phyloP scores from a whole-genome alignment of 164 flowering plant species.

The Houttuynia cordata region DNA sequence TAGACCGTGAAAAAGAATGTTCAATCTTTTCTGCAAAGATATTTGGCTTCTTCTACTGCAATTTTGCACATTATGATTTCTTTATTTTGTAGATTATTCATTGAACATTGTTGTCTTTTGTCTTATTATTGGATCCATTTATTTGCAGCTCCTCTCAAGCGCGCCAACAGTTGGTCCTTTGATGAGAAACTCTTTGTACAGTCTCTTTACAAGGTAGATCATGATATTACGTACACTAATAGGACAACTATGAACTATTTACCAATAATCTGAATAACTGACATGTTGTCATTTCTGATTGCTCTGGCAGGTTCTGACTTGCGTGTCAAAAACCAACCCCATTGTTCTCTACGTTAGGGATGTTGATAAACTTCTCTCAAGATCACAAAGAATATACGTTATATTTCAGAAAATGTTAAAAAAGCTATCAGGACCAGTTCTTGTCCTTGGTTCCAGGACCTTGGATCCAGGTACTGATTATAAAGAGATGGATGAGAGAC shows the following conservation, averaged over 20 bases:
- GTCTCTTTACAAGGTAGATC: slow-evolving; percentile 61
- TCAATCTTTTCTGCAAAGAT: too few relatives aligned
- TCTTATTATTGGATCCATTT: too few relatives aligned
- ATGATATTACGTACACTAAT: neutral
- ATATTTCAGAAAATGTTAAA: slow-evolving; percentile 76
- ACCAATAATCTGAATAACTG: neutral
- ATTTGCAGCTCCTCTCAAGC: slow-evolving; percentile 47
- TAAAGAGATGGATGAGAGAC: slow-evolving; percentile 59
- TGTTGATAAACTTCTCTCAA: slow-evolving; percentile 52
- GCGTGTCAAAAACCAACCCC: slow-evolving; percentile 56
- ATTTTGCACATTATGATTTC: too few relatives aligned
- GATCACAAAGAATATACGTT: slow-evolving; percentile 53
- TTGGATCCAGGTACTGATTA: slow-evolving; percentile 29
- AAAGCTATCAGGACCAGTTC: slow-evolving; percentile 62
- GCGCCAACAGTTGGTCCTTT: slow-evolving; percentile 80
- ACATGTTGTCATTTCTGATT: slow-evolving; percentile 5
- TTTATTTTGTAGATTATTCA: too few relatives aligned
- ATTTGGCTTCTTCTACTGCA: too few relatives aligned
- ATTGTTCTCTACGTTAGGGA: slow-evolving; percentile 78
- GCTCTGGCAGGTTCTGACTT: slow-evolving; percentile 49
- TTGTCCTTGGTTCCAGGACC: slow-evolving; percentile 78
- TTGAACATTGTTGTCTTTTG: neutral
- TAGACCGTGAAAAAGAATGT: too few relatives aligned
- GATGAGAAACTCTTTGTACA: slow-evolving; percentile 82
- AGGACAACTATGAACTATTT: neutral